Base-by-base conservation (phyloP, 768 basidiomycete species). In the Russula brevipes region DNA sequence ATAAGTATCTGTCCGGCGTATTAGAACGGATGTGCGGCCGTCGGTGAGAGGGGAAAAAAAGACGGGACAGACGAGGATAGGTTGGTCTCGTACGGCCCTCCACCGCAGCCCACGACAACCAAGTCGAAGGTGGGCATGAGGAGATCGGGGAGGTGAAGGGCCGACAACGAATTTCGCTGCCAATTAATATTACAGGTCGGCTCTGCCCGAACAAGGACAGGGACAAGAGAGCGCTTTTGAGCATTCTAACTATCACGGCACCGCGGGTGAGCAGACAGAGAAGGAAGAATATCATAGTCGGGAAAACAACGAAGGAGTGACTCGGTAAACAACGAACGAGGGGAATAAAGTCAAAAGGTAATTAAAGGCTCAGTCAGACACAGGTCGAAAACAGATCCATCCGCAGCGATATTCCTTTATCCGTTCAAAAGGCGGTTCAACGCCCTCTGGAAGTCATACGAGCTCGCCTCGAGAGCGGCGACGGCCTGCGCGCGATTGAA, bases 41-140 rank as follows among this genome's bases (percentile, higher is more conserved):
- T 51, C 3, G 38, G 67, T 50, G 49, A 42, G 59, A 55, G 46
- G 56, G 24, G 24, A 51, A 16, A 49, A 44, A 46, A 19, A 55
- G 46, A 63, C 57, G 63, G 45, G 50, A 81, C 87, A 68, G 72
- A 93, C 94, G 85, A 88, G 33, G 90, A 91, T 66, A 97, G 75
- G 76, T 98, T 91, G 30, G 86, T 88, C 74, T 98, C 95, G 69
- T 87, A 82, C 8, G 92, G 93, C 54, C 95, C 95, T 50, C 95
- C 95, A 60, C 94, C 75, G 61, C 71, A 71, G 53, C 87, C 95
- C 42, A 93, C 84, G 68, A 89, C 87, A 63, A 92, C 76, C 67
- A 93, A 70, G 72, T 91, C 85, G 72, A 93, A 92, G 10, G 73
- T 69, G 58, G 79, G 75, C 80, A 79, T 82, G 60, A 64, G 53